Evolutionary conservation across 2,329 filamentous ascomycete genomes (phyloP), one percentile per base, ranked within the genome.

Genomic region (Plectosphaerella cucumerina): DNA sequence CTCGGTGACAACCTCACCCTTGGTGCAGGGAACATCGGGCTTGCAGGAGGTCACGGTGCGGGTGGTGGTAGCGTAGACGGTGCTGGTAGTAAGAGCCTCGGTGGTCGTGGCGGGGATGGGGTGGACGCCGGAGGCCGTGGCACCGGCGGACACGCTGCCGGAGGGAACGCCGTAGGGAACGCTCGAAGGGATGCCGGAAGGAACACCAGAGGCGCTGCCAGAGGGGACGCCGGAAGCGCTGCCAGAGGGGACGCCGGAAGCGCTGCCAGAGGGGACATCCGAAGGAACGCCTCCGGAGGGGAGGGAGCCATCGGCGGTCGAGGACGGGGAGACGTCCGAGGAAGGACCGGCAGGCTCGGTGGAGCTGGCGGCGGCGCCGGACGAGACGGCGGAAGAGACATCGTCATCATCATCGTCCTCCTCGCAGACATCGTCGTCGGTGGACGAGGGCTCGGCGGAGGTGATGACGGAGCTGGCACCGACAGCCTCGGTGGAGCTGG

Each of bases 41-140:
- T 71, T 73, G 65, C 80, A 84, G 39, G 75, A 76, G 60, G 76
- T 82, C 65, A 82, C 70, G 57, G 80, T 84, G 55, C 78, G 71
- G 55, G 81, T 60, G 14, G 57, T 57, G 17, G 69, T 73, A 47
- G 66, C 66, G 60, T 65, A 72, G 48, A 74, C 62, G n/a, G 68
- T 70, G 49, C 67, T 71, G 23, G 68, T 70, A 26, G 59, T 60
- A 49, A 61, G 47, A 35, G 31, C 47, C n/a, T 26, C 21, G n/a
- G 42, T n/a, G 15, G 21, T 41, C 9, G 37, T 21, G 15, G 35
- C n/a, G 35, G 35, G 35, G 18, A 14, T 14, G 9, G 41, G 15
- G n/a, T 52, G 43, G 26, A 50, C 48, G 15, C 21, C 49, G 18
- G 52, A 49, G 21, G 48, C 51, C 23, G 39, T 51, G 22, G 44